phyloP scores from a whole-genome alignment of 805 yeast genomes.

The Wickerhamiella qilinensis region DNA sequence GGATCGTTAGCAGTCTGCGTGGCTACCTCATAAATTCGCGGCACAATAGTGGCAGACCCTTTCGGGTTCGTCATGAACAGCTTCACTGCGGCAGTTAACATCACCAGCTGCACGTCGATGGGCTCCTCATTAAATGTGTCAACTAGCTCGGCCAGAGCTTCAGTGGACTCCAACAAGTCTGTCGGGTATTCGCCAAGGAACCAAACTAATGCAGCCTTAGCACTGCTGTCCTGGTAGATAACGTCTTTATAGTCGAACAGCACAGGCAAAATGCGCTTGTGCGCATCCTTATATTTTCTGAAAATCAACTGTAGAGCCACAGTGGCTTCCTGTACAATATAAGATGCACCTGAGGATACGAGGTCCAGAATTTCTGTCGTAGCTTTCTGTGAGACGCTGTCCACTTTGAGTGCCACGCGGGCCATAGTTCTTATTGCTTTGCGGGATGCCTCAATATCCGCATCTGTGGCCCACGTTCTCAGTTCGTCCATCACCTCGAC shows the following conservation, averaged over 20 bases:
- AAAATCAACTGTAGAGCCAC: conserved; percentile 62
- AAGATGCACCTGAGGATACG: conserved; percentile 47
- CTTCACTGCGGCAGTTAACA: conserved; percentile 61
- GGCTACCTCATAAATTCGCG: conserved; percentile 44
- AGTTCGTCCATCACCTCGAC: conserved; percentile 53
- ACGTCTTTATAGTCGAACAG: conserved; percentile 29
- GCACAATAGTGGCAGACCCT: conserved; percentile 38
- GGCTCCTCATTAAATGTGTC: conserved; percentile 44
- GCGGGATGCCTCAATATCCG: conserved; percentile 72
- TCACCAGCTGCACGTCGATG: conserved; percentile 54
- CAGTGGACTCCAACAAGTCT: conserved; percentile 28
- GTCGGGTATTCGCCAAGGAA: conserved; percentile 57
- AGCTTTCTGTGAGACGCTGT: conserved; percentile 44
- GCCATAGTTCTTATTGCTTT: conserved; percentile 85
- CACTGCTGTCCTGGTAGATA: conserved; percentile 58
- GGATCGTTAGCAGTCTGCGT: conserved; percentile 69
- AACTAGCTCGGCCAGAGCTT: conserved; percentile 28
- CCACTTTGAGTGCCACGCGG: conserved; percentile 65
- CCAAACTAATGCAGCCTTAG: conserved; percentile 71
- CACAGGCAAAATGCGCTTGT: conserved; percentile 21
- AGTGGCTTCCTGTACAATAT: conserved; percentile 65
- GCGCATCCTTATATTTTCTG: conserved; percentile 55
- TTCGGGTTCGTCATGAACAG: conserved; percentile 42
- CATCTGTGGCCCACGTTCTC: conserved; percentile 74
- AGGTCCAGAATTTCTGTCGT: conserved; percentile 45